Conservation (phyloP, 306 rosid species). For the Dalbergia oliveri region DNA sequence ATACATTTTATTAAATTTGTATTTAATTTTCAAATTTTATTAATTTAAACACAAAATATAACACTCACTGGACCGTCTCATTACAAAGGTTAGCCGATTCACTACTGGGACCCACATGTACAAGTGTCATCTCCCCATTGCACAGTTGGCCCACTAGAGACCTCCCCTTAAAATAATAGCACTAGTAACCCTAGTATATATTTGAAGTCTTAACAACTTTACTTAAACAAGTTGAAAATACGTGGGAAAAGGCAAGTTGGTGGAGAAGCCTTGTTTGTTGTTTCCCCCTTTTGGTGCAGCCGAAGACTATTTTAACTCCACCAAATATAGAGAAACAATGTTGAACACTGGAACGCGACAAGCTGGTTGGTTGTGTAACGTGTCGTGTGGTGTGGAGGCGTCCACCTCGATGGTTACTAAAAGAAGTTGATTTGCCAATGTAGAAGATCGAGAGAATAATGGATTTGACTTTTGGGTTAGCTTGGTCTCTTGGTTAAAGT, state of each 20-base stretch:
- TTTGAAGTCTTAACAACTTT: neutral
- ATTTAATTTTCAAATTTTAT: too few relatives aligned
- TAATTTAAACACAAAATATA: too few relatives aligned
- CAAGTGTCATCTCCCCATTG: too few relatives aligned
- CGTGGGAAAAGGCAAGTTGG: neutral
- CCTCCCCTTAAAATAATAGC: too few relatives aligned
- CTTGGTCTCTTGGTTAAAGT: neutral
- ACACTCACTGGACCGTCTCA: too few relatives aligned
- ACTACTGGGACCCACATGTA: too few relatives aligned
- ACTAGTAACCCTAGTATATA: too few relatives aligned
- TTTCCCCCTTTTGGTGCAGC: neutral
- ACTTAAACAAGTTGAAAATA: neutral
- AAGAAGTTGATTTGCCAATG: neutral
- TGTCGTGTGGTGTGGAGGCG: neutral
- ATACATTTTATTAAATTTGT: too few relatives aligned
- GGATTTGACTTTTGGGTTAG: neutral
- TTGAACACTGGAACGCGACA: neutral
- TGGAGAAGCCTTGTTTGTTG: neutral
- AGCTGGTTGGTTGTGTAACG: neutral
- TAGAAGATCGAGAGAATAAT: neutral
- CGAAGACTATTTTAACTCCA: too few relatives aligned
- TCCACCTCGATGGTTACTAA: neutral
- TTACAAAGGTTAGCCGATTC: too few relatives aligned
- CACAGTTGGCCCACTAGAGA: too few relatives aligned
- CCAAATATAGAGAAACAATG: neutral